Evolutionary conservation across 257 asterid genomes (phyloP).

Genomic region (Lycium ferocissimum): DNA sequence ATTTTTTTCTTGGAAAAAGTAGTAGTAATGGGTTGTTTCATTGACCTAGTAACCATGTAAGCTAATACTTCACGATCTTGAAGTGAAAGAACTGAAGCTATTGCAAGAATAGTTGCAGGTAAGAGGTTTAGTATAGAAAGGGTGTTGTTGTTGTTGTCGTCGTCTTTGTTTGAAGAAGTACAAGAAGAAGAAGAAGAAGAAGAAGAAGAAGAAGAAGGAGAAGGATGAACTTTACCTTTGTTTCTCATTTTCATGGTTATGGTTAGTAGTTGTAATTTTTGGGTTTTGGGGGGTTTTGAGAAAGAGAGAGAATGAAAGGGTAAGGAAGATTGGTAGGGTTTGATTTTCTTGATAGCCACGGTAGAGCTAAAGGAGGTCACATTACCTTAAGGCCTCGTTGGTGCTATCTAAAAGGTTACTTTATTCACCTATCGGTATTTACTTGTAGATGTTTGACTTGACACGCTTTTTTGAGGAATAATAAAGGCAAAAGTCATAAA

Average conservation of each 20-base stretch:
- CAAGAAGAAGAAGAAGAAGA: too few species aligned
- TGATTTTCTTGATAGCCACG: conserved; percentile 52
- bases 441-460: too few species aligned
- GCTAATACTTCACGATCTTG: conserved; percentile 72
- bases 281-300: neutral
- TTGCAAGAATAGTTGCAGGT: conserved; percentile 68
- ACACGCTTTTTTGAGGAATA: too few species aligned
- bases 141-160: neutral
- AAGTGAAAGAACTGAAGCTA: conserved; percentile 54
- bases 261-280: neutral
- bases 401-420: too few species aligned
- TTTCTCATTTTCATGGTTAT: conserved; percentile 57
- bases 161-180: conserved; percentile 28
- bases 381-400: neutral
- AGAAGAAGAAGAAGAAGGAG: conserved; percentile 43
- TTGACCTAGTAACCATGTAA: conserved; percentile 73
- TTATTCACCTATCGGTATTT: too few species aligned
- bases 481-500: too few species aligned
- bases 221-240: conserved; percentile 83
- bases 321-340: conserved; percentile 33
- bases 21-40: conserved; percentile 42
- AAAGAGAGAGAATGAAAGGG: neutral
- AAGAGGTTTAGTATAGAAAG: conserved; percentile 53
- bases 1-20: conserved; percentile 41
- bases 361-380: conserved; percentile 32